Percentiles rank a stretch among this genome's conserved stretches.
Conservation (phyloP, 257 asterid species). For the Solanum pennellii region DNA sequence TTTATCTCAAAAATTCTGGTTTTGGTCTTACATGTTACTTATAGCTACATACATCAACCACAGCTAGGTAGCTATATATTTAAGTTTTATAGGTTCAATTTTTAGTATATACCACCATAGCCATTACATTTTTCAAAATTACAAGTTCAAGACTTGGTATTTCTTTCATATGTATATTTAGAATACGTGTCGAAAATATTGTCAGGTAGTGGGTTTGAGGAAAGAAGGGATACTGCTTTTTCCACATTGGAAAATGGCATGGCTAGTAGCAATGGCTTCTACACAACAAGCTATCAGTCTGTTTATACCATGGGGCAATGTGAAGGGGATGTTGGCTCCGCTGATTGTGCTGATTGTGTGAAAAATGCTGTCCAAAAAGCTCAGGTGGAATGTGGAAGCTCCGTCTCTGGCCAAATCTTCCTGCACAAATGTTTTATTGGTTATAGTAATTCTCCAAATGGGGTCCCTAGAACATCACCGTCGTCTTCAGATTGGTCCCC, state of each 20-base stretch:
- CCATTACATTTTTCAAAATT: neutral
- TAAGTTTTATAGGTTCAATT: neutral
- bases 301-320: constrained; percentile 85
- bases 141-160: neutral
- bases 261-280: constrained; percentile 47
- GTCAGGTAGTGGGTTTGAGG: constrained; percentile 70
- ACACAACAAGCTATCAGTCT: constrained; percentile 41
- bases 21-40: neutral
- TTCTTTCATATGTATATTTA: neutral
- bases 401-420: constrained; percentile 73
- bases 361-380: constrained; percentile 85
- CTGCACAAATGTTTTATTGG: constrained; percentile 77
- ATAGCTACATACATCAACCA: neutral
- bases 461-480: constrained; percentile 53
- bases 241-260: constrained; percentile 58
- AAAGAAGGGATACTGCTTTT: constrained; percentile 72
- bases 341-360: constrained; percentile 86
- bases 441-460: constrained; percentile 48
- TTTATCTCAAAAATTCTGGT: neutral
- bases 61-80: neutral
- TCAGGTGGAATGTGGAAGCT: constrained; percentile 97
- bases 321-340: constrained; percentile 75
- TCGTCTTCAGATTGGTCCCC: constrained; percentile 24
- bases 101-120: neutral
- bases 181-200: neutral